Percentiles rank a stretch among this genome's conserved stretches.
Conservation (phyloP, 2,329 filamentous ascomycete species). For the Stagonosporopsis tanaceti region DNA sequence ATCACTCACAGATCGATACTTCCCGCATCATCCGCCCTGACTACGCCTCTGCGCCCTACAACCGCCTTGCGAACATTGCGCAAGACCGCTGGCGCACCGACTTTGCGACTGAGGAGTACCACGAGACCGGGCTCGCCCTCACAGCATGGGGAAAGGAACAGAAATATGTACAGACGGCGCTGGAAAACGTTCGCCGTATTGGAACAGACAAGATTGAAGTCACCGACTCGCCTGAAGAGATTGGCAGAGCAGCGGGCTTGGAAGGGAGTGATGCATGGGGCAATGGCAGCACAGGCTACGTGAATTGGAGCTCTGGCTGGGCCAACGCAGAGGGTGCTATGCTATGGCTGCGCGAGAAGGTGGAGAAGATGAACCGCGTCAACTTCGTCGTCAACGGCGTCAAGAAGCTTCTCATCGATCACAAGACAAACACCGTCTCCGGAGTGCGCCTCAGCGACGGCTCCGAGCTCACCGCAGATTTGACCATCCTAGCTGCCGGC, state of each 20-base stretch:
- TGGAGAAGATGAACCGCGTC: constrained; percentile 63
- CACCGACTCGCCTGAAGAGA: constrained; percentile 49
- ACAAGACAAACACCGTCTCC: constrained; percentile 51
- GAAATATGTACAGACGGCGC: constrained; percentile 50
- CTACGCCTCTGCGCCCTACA: constrained; percentile 82
- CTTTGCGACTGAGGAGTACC: constrained; percentile 71
- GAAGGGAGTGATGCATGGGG: constrained; percentile 49
- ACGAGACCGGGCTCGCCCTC: constrained; percentile 73
- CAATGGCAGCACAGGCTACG: constrained; percentile 71
- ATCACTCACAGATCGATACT: constrained; percentile 58
- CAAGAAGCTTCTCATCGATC: constrained; percentile 51
- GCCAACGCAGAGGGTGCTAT: constrained; percentile 77
- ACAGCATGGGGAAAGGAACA: constrained; percentile 62
- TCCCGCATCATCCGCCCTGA: constrained; percentile 74
- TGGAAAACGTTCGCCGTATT: constrained; percentile 45
- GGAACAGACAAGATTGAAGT: constrained; percentile 52
- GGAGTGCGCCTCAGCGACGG: constrained; percentile 67
- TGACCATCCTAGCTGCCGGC: constrained; percentile 83
- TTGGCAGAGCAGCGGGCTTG: constrained; percentile 51
- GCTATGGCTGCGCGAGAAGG: constrained; percentile 66
- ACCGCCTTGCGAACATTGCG: constrained; percentile 74
- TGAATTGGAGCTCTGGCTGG: constrained; percentile 80
- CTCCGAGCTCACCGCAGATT: constrained; percentile 66
- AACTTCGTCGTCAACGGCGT: constrained; percentile 61
- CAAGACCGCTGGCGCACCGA: constrained; percentile 73